Base-by-base conservation (phyloP, 2,329 filamentous ascomycete genomes). In the Madurella mycetomatis region DNA sequence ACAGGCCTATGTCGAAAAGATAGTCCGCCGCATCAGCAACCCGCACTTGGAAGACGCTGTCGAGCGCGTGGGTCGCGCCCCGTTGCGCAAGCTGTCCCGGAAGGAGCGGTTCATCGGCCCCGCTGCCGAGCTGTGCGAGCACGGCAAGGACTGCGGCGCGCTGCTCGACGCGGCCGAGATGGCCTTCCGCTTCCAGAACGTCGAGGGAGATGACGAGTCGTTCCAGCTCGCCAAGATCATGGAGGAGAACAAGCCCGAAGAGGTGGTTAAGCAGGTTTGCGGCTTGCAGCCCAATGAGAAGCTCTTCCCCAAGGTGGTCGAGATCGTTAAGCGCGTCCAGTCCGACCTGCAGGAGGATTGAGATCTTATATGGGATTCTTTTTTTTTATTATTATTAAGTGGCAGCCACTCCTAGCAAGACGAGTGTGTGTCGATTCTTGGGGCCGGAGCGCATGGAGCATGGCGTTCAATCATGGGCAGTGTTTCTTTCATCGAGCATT, bases 101-200 rank as follows among this genome's bases (percentile, higher is more conserved):
- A 94, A 95, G 76, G 94, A 99, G 77, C 91, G 94, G 43, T 96
- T 99, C 77, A 86, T 99, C 64, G 91, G 88, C 44, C 94, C 94
- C 5, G 92, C 94, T 44, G 84, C 89, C 9, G 88, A 95, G 74
- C 83, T 99, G 16, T 91, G 91, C 44, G 90, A 96, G 78, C 79
- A 81, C 56, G 90, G 84, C 55, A 79, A 90, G 73, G 81, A 83
- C 64, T 87, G 86, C 70, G 80, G 84, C 54, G 85, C 82, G 50
- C 80, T 99, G 31, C 77, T 97, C 50, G 87, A 86, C 55, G 88
- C 90, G 17, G 83, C 94, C 44, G 92, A 97, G 78, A 90, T 92
- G 84, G 86, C 90, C 7, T 86, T 99, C 71, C 89, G 88, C 60
- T 99, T 97, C 85, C 92, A 96, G 76, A 90, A 96, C 65, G 88